Evolutionary conservation across 345 rosid genomes (phyloP).

Genomic region (Boechera retrofracta): DNA sequence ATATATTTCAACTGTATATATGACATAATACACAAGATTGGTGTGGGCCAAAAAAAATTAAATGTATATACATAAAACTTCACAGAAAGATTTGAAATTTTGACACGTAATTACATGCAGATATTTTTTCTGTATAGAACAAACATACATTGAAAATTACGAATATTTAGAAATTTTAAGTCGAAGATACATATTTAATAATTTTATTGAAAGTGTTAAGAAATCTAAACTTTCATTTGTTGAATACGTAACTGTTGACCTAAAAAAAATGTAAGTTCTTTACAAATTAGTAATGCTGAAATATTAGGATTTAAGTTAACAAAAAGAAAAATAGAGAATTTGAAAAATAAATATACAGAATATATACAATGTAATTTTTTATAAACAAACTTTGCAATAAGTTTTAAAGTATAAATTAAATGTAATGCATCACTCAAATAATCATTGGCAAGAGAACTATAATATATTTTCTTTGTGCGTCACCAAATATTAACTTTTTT

Average conservation of each 20-base stretch:
- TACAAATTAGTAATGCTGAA: neutral
- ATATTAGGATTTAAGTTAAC: neutral
- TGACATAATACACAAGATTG: neutral
- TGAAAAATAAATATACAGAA: neutral
- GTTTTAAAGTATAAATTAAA: neutral
- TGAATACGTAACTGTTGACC: slow-evolving; percentile 1
- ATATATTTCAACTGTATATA: too few relatives aligned
- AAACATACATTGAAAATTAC: neutral
- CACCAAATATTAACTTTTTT: neutral
- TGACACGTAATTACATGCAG: neutral
- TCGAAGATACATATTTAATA: neutral
- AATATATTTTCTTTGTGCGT: neutral
- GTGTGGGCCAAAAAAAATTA: neutral
- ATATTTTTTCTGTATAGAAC: neutral
- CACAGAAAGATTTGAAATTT: neutral
- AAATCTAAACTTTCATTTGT: neutral
- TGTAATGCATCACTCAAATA: neutral
- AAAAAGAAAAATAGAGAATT: neutral
- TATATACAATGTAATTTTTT: too few relatives aligned
- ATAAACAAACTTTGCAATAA: neutral
- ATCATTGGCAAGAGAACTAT: neutral
- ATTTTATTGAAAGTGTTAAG: neutral
- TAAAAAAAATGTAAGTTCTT: neutral
- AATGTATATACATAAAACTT: neutral
- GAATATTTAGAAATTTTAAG: neutral